Evolutionary conservation across 2,329 filamentous ascomycete species (phyloP).

Genomic region (Akanthomyces muscarius): DNA sequence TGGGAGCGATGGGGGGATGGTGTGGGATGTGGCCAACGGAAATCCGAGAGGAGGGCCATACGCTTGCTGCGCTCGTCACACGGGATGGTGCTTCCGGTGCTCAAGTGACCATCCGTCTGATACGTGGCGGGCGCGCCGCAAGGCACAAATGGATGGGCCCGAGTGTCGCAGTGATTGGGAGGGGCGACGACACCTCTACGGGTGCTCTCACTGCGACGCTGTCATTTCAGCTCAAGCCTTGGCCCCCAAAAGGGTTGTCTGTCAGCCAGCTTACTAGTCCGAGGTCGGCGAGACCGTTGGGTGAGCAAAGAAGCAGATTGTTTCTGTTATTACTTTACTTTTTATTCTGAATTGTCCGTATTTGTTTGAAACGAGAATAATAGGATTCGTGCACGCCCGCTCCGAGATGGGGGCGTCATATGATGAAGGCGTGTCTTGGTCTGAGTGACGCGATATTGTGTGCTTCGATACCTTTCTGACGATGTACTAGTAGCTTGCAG

Average conservation of each 20-base stretch:
- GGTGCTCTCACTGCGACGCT: neutral
- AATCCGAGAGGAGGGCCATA: too few species aligned
- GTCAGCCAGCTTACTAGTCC: neutral
- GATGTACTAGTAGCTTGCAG: too few species aligned
- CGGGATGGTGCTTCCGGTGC: neutral
- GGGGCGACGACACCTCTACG: neutral
- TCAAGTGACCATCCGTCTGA: neutral
- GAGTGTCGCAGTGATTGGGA: neutral
- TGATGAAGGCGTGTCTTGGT: neutral
- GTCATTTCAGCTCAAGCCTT: slow-evolving; percentile 13
- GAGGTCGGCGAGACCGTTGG: neutral
- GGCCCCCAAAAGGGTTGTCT: neutral
- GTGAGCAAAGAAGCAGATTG: neutral
- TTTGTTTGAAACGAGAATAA: too few species aligned
- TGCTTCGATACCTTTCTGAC: neutral
- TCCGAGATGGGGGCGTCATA: neutral
- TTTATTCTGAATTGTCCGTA: neutral
- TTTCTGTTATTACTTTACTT: neutral
- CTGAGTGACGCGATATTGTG: neutral
- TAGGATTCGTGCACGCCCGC: too few species aligned
- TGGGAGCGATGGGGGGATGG: too few species aligned
- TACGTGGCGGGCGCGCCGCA: slow-evolving; percentile 1
- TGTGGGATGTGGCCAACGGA: too few species aligned
- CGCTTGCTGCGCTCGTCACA: neutral
- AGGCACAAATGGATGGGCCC: neutral